Evolutionary conservation across 305 asterid genomes (phyloP).

Genomic region (Fraxinus dipetala): DNA sequence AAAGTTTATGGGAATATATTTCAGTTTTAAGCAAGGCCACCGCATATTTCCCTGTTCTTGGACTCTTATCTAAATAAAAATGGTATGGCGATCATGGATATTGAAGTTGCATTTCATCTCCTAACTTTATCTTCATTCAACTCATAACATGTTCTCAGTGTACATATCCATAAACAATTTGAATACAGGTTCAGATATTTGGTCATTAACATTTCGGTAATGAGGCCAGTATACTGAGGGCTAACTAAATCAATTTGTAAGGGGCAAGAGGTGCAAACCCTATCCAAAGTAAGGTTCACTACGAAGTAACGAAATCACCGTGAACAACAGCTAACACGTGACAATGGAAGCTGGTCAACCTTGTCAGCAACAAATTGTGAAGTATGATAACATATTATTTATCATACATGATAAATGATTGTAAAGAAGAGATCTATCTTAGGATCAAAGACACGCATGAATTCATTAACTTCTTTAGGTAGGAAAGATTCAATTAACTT

Average conservation of each 20-base stretch:
- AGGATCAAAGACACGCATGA: slow-evolving; percentile 14
- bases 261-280: slow-evolving; percentile 14
- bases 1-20: not conserved
- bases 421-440: slow-evolving; percentile 15
- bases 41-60: not conserved
- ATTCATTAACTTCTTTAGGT: not conserved
- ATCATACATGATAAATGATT: slow-evolving; percentile 6
- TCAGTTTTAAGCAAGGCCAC: not conserved
- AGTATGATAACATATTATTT: not conserved
- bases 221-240: slow-evolving; percentile 13
- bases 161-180: slow-evolving; percentile 16
- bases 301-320: slow-evolving; percentile 7
- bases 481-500: not conserved
- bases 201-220: slow-evolving; percentile 10
- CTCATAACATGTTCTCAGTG: slow-evolving; percentile 4
- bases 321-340: slow-evolving; percentile 15
- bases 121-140: slow-evolving; percentile 9
- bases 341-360: not conserved
- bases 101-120: slow-evolving; percentile 10
- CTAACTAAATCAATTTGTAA: slow-evolving; percentile 16
- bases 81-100: slow-evolving; percentile 5
- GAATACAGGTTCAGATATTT: slow-evolving; percentile 11
- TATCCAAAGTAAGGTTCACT: not conserved
- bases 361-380: slow-evolving; percentile 5
- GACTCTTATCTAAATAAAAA: not conserved